phyloP scores from a whole-genome alignment of 805 yeast species.

The Ogataea sp. region DNA sequence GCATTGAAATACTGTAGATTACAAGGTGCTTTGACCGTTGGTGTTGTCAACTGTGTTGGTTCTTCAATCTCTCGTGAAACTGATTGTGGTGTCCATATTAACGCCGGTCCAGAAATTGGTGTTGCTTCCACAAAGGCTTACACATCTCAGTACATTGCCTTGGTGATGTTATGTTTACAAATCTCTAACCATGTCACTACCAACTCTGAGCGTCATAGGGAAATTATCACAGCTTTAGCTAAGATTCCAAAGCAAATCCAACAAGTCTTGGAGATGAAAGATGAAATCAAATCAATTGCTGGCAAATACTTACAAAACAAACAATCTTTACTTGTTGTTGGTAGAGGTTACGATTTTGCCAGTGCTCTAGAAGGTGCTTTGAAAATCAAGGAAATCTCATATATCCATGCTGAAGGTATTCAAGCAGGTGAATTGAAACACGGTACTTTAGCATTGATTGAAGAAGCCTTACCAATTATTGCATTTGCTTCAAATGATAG shows the following conservation, averaged over 20 bases:
- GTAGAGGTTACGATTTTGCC: conserved; percentile 97
- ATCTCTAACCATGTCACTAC: conserved; percentile 87
- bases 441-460: conserved; percentile 95
- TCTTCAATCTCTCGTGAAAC: conserved; percentile 95
- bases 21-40: conserved; percentile 95
- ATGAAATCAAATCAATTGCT: conserved; percentile 68
- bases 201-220: conserved; percentile 63
- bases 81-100: conserved; percentile 98
- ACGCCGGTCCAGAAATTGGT: conserved; percentile 99
- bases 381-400: conserved; percentile 95
- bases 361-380: conserved; percentile 98
- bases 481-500: conserved; percentile 96
- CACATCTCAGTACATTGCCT: conserved; percentile 95
- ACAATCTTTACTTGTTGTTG: conserved; percentile 82
- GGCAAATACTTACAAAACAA: conserved; percentile 64
- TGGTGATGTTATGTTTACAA: conserved; percentile 95
- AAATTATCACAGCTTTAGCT: conserved; percentile 80
- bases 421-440: conserved; percentile 98
- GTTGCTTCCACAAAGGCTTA: conserved; percentile 99
- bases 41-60: conserved; percentile 96
- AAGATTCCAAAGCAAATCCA: conserved; percentile 80
- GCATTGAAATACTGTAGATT: conserved; percentile 94
- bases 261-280: conserved; percentile 65
- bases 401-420: conserved; percentile 99
- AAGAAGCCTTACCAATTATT: conserved; percentile 86